Base-by-base conservation (phyloP, 192 early-diverging fungal species). In the Mortierella antarctica region DNA sequence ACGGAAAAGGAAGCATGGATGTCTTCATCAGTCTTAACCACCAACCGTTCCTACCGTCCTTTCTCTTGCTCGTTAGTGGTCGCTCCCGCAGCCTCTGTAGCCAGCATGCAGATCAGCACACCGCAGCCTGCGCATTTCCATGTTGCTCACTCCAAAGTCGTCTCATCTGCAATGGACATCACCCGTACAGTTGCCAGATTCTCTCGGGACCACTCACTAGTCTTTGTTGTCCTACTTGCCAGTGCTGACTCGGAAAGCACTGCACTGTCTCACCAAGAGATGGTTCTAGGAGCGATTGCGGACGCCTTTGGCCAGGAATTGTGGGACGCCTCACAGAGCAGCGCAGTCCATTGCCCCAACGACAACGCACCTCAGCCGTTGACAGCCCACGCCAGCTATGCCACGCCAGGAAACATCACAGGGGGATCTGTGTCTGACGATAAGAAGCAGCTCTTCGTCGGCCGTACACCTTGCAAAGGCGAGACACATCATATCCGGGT, bases 251-350 rank as follows among this genome's bases (percentile, higher is more conserved):
- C 58, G 11, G 40, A 65, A 13, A 20, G 45, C 13, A 10, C 12
- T 4, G 7, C 51, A 7, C 42, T 71, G 15, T 17, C 45, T 14
- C 44, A 67, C 5, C 69, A 80, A 20, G 77, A 80, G 21, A 31
- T 42, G 12, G 48, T 80, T n/a, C 65, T 80, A 1, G 65, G 70
- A 1, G 77, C 77, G 1, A 68, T 80, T 17, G 77, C 77, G 14
- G 70, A 80, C 64, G 49, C 77, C 1, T 80, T 80, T 39, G 70
- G 77, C 9, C 77, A 80, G 48, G 70, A 80, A 23, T 39, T 80
- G 48, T 68, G 70, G 59, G 55, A 45, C 53, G 9, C 58, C 8
- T 47, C 31, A 6, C 56, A 67, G 10, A 69, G 40, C 45, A 61
- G 45, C 4, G 48, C 40, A 1, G 20, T 47, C 13, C 68, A 70